Percentiles rank a stretch among this genome's conserved stretches.
phyloP scores from a whole-genome alignment of 2,329 filamentous ascomycete genomes.

The Fusarium beomiforme region DNA sequence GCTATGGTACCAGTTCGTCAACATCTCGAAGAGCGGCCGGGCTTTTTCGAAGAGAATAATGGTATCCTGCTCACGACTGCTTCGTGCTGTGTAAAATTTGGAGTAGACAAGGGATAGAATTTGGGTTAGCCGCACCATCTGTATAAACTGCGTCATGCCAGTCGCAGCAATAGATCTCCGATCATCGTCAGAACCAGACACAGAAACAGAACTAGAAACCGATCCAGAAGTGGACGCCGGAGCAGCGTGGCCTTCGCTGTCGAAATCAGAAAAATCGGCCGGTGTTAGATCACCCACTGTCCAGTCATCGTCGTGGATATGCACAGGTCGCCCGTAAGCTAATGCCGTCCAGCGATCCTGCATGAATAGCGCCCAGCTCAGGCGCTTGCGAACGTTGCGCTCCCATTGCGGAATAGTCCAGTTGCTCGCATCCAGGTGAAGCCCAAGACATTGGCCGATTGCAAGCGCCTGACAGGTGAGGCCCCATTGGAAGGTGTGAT shows the following conservation, averaged over 20 bases:
- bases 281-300: constrained; percentile 40
- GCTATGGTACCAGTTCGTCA: constrained; percentile 59
- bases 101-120: constrained; percentile 59
- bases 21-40: constrained; percentile 57
- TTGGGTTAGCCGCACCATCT: constrained; percentile 57
- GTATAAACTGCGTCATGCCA: constrained; percentile 54
- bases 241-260: constrained; percentile 22
- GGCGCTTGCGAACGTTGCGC: constrained; percentile 62
- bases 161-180: constrained; percentile 49
- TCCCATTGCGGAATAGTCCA: constrained; percentile 70
- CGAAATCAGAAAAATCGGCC: constrained; percentile 49
- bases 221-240: constrained; percentile 15
- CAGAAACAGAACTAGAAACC: constrained; percentile 23
- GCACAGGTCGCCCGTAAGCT: constrained; percentile 43
- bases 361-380: constrained; percentile 69
- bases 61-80: constrained; percentile 45
- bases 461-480: constrained; percentile 59
- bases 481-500: constrained; percentile 48
- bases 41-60: constrained; percentile 56
- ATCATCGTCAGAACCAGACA: constrained; percentile 40
- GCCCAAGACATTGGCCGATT: constrained; percentile 62
- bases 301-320: constrained; percentile 47
- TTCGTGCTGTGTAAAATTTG: constrained; percentile 53
- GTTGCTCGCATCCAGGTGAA: constrained; percentile 64
- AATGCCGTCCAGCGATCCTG: constrained; percentile 65